Evolutionary conservation across 2,329 filamentous ascomycete genomes (phyloP).

Genomic region (Diplodia mutila): DNA sequence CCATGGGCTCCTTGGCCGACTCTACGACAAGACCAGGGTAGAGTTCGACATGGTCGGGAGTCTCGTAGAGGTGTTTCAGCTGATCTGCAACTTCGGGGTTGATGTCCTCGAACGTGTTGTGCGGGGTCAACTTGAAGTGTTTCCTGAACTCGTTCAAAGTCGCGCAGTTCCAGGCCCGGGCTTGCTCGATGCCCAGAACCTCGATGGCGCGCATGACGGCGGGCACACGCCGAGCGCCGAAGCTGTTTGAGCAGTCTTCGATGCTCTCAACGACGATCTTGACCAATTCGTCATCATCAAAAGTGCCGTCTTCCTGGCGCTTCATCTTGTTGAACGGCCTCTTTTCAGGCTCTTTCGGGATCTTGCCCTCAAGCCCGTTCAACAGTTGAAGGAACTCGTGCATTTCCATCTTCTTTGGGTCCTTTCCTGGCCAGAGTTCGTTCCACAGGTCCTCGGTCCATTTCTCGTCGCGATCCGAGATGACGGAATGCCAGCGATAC

Average conservation of each 20-base stretch:
- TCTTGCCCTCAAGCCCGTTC: constrained; percentile 62
- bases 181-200: constrained; percentile 78
- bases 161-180: constrained; percentile 75
- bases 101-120: constrained; percentile 81
- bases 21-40: constrained; percentile 80
- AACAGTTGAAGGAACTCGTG: constrained; percentile 66
- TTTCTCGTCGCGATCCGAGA: constrained; percentile 73
- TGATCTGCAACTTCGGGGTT: constrained; percentile 72
- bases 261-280: constrained; percentile 69
- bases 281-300: constrained; percentile 76
- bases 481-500: constrained; percentile 85
- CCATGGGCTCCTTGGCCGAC: constrained; percentile 71
- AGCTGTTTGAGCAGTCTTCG: constrained; percentile 71
- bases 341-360: constrained; percentile 69
- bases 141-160: constrained; percentile 84
- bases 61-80: constrained; percentile 65
- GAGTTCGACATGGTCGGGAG: constrained; percentile 78
- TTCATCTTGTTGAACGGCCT: constrained; percentile 69
- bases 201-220: constrained; percentile 74
- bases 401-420: constrained; percentile 58
- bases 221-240: constrained; percentile 70
- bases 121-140: constrained; percentile 76
- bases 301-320: constrained; percentile 68
- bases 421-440: constrained; percentile 53
- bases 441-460: constrained; percentile 68